Base-by-base conservation (phyloP, 2,329 filamentous ascomycete species). In the Pezicula rhizophila region DNA sequence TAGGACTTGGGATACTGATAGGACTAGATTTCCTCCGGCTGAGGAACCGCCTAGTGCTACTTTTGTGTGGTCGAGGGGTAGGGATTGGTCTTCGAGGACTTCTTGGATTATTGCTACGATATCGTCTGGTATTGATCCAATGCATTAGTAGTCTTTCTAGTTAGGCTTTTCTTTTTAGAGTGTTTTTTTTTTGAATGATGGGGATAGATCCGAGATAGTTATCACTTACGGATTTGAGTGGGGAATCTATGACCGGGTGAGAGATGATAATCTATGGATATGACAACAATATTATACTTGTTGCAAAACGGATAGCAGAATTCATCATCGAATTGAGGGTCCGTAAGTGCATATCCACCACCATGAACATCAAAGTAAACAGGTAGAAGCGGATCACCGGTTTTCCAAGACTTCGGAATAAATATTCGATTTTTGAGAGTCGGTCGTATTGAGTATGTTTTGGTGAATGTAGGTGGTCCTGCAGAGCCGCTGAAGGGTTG, bases 311-410 rank as follows among this genome's bases (percentile, higher is more conserved):
- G 51, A 33, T 61, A 62, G 62, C 72, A 76, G 66, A 76, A 75
- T n/a, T 54, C 55, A 59, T 78, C 73, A 56, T 76, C 72, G 41
- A 70, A 59, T 23, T 58, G 47, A 0, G 74, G 68, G 11, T 65
- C 57, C 59, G 70, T 69, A 35, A 78, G 17, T 14, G 67, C 67
- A 58, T 76, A 78, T 31, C 74, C 75, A 45, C 76, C 75, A 47
- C 76, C 76, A 55, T 80, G 77, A 54, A 78, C 69, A 48, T 72
- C 68, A 37, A 79, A 62, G 45, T 77, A 66, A 1, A 72, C 64
- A 0, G 75, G 74, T 8, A 71, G 61, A 0, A 52, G 33, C 14
- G 6, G 28, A 3, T 56, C 54, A 0, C 57, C 57, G 4, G 58
- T 55, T 25, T 67, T 60, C 17, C 17, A 38, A 50, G 52, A 0